Evolutionary conservation across 2,329 filamentous ascomycete genomes (phyloP), one percentile per base, ranked within the genome.

Genomic region (Exophiala spinifera): DNA sequence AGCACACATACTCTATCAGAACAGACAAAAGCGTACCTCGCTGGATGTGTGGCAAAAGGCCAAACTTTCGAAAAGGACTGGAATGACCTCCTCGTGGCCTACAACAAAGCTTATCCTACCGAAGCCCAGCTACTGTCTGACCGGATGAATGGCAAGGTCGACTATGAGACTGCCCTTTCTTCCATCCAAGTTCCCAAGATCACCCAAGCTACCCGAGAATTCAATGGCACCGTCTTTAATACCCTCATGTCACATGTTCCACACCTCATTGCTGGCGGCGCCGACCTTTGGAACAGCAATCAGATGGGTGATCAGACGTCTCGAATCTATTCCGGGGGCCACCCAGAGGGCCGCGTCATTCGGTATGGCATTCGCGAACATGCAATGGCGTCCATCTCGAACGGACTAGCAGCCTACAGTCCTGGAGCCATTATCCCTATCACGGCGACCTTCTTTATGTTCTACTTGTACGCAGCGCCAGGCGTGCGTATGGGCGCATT

Each of bases 371-470:
- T 85, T 46, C 78, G 82, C 11, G 81, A 84, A 61, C 81, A 84
- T 63, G 81, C 81, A 51, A 85, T 86, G 83, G 75, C 74, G 2
- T 88, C 88, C 68, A 89, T 95, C 76, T 88, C 95, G 79, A 96
- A 96, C 64, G 83, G 82, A 2, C 67, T 86, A 3, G 81, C 83
- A 0, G 83, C 83, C 1, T 85, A 74, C 78, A 72, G 72, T 10
- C 71, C 74, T 5, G 76, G 77, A 17, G 73, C 75, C 1, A 75
- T 79, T 53, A 67, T 80, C 53, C 65, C 60, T 49, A 73, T 74
- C 56, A 75, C 75, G 0, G 61, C 36, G 0, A 76, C 74, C 3
- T 85, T 84, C 69, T 83, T 84, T 71, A 84, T 85, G 79, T 84
- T 84, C 67, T 84, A 84, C 61, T 68, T 79, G 69, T 76, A 25